Evolutionary conservation across 2,329 filamentous ascomycete species (phyloP).

Genomic region (Pleomassaria siparia): DNA sequence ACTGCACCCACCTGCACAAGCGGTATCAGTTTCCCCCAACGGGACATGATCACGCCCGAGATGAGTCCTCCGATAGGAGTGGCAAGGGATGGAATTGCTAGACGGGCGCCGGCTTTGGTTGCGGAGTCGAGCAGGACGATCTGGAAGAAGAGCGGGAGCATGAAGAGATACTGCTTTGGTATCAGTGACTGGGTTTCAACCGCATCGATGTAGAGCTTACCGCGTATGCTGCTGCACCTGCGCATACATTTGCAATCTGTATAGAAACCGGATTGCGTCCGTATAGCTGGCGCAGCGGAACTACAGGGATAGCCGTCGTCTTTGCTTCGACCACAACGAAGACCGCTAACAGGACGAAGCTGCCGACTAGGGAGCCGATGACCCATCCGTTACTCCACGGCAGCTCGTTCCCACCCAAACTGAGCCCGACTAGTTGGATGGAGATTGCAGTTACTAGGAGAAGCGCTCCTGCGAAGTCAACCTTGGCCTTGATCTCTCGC

Average conservation of each 20-base stretch:
- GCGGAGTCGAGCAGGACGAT: conserved; percentile 64
- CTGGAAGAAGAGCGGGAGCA: conserved; percentile 59
- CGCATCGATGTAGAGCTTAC: conserved; percentile 50
- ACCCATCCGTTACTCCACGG: conserved; percentile 49
- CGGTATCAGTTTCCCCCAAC: conserved; percentile 47
- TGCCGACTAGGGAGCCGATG: conserved; percentile 41
- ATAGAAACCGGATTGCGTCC: conserved; percentile 58
- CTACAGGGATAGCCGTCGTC: conserved; percentile 48
- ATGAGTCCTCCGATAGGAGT: conserved; percentile 49
- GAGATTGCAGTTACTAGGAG: conserved; percentile 62
- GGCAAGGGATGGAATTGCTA: conserved; percentile 50
- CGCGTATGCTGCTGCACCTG: conserved; percentile 63
- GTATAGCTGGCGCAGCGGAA: conserved; percentile 55
- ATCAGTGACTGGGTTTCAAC: no score
- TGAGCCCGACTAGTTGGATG: conserved; percentile 52
- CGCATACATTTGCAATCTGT: conserved; percentile 61
- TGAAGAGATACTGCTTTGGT: conserved; percentile 52
- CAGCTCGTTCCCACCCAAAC: conserved; percentile 49
- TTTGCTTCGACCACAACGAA: conserved; percentile 46
- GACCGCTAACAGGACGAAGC: conserved; percentile 38
- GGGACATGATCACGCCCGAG: conserved; percentile 51
- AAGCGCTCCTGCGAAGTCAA: conserved; percentile 61
- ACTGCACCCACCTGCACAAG: conserved; percentile 45
- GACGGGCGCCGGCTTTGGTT: conserved; percentile 47
- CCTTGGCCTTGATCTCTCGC: conserved; percentile 50